These are phyloP conservation scores for Jamesozyma jinghongensis DNA, from an alignment of 805 yeast species.

Conservation along the genomic window DNA sequence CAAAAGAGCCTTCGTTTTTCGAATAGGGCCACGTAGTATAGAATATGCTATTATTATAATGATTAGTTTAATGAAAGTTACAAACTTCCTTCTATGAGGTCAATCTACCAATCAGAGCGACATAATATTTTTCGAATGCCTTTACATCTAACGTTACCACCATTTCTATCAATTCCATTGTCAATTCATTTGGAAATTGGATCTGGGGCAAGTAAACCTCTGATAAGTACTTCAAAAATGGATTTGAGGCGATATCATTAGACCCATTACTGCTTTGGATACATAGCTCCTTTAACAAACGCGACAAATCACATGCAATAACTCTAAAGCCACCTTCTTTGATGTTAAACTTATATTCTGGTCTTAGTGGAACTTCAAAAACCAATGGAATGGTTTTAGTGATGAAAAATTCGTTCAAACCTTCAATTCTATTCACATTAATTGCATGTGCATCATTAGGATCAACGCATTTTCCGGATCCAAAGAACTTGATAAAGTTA, in stretches of 20 bases:
- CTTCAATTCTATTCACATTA: conserved; percentile 43
- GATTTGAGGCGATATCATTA: conserved; percentile 17
- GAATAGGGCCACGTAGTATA: no score
- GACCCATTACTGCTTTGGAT: conserved; percentile 22
- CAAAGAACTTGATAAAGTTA: conserved; percentile 53
- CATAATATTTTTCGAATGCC: conserved; percentile 63
- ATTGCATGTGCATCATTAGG: conserved; percentile 45
- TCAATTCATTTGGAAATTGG: conserved; percentile 51
- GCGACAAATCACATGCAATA: conserved; percentile 65
- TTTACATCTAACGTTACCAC: conserved; percentile 49
- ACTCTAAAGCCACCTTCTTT: conserved; percentile 74
- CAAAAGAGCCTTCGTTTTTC: no score
- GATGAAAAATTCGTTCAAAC: conserved; percentile 62
- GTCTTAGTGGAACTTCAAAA: conserved; percentile 74
- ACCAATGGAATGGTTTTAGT: conserved; percentile 56
- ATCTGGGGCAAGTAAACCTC: conserved; percentile 40
- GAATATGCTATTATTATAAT: no score
- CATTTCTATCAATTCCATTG: conserved; percentile 51
- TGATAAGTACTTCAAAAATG: conserved; percentile 40
- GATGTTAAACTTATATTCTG: conserved; percentile 47
- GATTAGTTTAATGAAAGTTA: no score
- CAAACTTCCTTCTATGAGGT: conserved; percentile 3
- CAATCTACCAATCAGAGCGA: conserved; percentile 31
- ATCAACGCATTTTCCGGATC: conserved; percentile 60
- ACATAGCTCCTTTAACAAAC: conserved; percentile 55